Conservation (phyloP, 352 stramenopile species). For the Phytophthora citrophthora region DNA sequence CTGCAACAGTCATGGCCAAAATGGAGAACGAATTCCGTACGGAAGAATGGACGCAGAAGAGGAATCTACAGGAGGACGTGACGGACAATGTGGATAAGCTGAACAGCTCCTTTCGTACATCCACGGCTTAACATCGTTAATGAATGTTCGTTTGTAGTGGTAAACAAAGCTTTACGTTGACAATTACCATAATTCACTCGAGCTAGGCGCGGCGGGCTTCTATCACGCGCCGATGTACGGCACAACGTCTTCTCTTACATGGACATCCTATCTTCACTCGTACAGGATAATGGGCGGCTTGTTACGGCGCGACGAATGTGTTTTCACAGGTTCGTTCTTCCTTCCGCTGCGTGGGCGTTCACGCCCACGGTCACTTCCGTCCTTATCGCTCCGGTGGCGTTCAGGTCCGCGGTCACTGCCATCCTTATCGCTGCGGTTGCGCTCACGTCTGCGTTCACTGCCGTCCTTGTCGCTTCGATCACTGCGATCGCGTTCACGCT, state of each 20-base stretch:
- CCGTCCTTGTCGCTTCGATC: background rate
- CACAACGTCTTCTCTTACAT: constrained; percentile 20
- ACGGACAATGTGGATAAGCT: constrained; percentile 12
- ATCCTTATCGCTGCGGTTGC: constrained; percentile 15
- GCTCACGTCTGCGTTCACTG: constrained; percentile 21
- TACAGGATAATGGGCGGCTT: constrained; percentile 27
- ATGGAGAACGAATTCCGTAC: constrained; percentile 56
- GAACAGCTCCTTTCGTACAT: background rate
- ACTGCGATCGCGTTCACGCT: background rate
- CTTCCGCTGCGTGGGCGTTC: constrained; percentile 21
- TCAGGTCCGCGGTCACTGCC: constrained; percentile 20
- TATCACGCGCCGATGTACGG: constrained; percentile 33
- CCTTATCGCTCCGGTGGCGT: constrained; percentile 12
- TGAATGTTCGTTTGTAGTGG: background rate
- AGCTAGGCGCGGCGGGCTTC: constrained; percentile 25
- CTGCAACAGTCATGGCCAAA: constrained; percentile 52
- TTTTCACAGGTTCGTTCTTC: constrained; percentile 23
- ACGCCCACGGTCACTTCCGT: constrained; percentile 14
- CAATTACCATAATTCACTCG: constrained; percentile 38
- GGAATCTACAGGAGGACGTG: background rate
- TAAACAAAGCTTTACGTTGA: constrained; percentile 22
- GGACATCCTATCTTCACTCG: constrained; percentile 27
- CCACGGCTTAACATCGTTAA: background rate
- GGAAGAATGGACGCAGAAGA: constrained; percentile 36
- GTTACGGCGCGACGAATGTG: constrained; percentile 23